phyloP scores from a whole-genome alignment of 345 rosid genomes.

The Linum lewisii region DNA sequence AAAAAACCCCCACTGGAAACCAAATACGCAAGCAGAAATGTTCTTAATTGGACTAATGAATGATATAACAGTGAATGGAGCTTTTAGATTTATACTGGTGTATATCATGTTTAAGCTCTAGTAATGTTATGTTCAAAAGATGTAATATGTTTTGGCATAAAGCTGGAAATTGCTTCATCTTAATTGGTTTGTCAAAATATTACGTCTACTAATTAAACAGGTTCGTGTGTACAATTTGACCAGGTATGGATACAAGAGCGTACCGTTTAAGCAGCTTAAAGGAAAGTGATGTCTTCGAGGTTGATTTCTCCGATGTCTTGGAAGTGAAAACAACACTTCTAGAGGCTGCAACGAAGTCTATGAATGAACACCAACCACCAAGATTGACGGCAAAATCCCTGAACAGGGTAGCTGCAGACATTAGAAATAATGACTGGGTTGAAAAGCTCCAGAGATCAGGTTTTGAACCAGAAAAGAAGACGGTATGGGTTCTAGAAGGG shows the following conservation, averaged over 20 bases:
- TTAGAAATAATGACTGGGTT: constrained; percentile 59
- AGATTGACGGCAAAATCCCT: constrained; percentile 59
- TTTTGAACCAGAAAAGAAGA: constrained; percentile 50
- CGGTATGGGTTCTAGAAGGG: constrained; percentile 93
- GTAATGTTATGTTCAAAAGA: no score
- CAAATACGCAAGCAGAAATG: no score
- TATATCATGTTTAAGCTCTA: no score
- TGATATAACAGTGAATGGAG: no score
- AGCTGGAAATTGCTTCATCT: not conserved
- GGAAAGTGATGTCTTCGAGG: constrained; percentile 69
- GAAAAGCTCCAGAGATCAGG: constrained; percentile 68
- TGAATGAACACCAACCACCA: constrained; percentile 27
- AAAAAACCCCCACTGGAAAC: no score
- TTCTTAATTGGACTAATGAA: no score
- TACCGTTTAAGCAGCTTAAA: constrained; percentile 64
- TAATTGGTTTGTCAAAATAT: not conserved
- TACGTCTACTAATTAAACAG: not conserved
- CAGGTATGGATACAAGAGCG: constrained; percentile 93
- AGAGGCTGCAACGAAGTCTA: constrained; percentile 49
- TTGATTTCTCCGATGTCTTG: constrained; percentile 73
- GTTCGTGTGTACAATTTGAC: not conserved
- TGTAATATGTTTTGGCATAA: not conserved
- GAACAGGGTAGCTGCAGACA: constrained; percentile 67
- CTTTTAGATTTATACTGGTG: no score
- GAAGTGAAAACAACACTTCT: constrained; percentile 52